These are phyloP conservation scores for Penicillium sp. DNA, from an alignment of 2,329 filamentous ascomycete genomes.

Conservation along the genomic window DNA sequence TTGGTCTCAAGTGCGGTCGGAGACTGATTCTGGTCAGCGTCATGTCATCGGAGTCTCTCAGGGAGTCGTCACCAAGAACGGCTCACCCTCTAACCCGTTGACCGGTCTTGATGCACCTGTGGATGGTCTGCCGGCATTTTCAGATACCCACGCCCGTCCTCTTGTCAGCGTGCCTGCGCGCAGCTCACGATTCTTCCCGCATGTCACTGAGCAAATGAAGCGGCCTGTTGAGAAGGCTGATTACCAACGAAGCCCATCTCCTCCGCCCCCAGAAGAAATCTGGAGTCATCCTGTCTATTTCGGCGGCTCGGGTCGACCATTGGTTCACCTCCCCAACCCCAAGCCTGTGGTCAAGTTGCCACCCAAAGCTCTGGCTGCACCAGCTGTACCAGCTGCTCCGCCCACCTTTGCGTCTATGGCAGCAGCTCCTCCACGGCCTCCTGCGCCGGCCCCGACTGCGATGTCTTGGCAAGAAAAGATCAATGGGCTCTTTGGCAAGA, in stretches of 20 bases:
- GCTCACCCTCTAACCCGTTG: conserved; percentile 30
- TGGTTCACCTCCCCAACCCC: conserved; percentile 55
- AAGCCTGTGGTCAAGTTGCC: conserved; percentile 78
- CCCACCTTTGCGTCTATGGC: conserved; percentile 44
- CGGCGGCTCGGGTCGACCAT: conserved; percentile 47
- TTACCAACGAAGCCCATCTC: conserved; percentile 41
- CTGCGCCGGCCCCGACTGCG: conserved; percentile 43
- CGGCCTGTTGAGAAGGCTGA: conserved; percentile 30
- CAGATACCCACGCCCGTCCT: conserved; percentile 32
- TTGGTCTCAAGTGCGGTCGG: conserved; percentile 44
- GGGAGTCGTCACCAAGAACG: conserved; percentile 16
- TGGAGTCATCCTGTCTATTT: conserved; percentile 54
- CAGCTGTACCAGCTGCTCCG: conserved; percentile 20
- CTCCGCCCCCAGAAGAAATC: conserved; percentile 55
- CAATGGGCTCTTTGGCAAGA: conserved; percentile 69
- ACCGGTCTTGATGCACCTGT: conserved; percentile 36
- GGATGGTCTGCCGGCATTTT: conserved; percentile 31
- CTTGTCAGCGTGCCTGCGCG: conserved; percentile 35
- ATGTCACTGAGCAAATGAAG: conserved; percentile 34
- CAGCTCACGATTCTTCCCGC: conserved; percentile 48
- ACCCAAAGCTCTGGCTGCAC: conserved; percentile 47
- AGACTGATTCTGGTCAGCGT: conserved; percentile 39
- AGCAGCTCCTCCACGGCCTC: conserved; percentile 35
- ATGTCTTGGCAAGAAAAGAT: conserved; percentile 75
- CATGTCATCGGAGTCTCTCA: conserved; percentile 35